Percentiles rank a stretch among this genome's conserved stretches.
phyloP scores from a whole-genome alignment of 441 rosid genomes.

The Omphalea diandra region DNA sequence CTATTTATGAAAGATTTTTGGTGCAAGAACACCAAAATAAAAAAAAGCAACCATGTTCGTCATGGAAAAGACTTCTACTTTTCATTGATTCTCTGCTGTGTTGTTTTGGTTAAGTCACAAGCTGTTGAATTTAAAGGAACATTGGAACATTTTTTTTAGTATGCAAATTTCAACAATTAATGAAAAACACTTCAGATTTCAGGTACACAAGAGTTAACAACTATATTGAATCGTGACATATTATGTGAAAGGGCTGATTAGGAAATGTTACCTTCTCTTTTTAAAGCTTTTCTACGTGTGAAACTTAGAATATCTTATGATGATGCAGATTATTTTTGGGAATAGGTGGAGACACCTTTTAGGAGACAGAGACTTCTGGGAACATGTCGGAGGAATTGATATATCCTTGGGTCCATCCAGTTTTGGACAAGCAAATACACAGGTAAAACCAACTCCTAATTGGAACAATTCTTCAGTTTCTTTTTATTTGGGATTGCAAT shows the following conservation, averaged over 20 bases:
- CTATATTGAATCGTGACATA: neutral
- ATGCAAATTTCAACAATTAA: neutral
- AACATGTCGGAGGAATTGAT: conserved; percentile 89
- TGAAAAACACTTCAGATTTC: too few relatives aligned
- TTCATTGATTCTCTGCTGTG: neutral
- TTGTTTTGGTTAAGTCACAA: neutral
- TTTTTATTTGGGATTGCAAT: conserved; percentile 4
- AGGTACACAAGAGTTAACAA: neutral
- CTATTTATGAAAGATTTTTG: neutral
- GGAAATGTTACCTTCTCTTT: neutral
- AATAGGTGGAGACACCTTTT: conserved; percentile 95
- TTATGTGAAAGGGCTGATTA: neutral
- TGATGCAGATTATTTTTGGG: conserved; percentile 94
- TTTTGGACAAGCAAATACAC: conserved; percentile 95
- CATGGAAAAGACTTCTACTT: neutral
- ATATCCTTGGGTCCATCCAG: conserved; percentile 85
- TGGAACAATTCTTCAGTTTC: neutral
- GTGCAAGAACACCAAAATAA: neutral
- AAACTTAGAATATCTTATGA: too few relatives aligned
- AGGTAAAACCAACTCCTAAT: conserved; percentile 35
- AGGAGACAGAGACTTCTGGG: conserved; percentile 96
- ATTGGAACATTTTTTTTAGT: too few relatives aligned
- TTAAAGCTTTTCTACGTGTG: too few relatives aligned
- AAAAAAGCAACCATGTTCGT: neutral
- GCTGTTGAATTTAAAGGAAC: too few relatives aligned